A percentile compares a stretch with the other conserved stretches of the same genome.
phyloP scores from a whole-genome alignment of 257 asterid species.

The Dorcoceras hygrometricum region DNA sequence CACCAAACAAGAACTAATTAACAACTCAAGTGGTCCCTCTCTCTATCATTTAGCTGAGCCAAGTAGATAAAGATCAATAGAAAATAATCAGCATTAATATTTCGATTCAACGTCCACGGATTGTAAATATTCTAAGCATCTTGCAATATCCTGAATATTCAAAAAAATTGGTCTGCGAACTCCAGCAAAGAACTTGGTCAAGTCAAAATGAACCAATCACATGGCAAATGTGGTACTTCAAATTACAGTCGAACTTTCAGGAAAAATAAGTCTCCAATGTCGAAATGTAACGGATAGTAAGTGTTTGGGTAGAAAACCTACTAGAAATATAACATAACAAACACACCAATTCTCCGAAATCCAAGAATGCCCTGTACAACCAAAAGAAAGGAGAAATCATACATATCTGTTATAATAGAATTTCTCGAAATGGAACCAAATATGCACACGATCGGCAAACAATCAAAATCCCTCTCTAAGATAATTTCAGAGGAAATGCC shows the following conservation, averaged over 20 bases:
- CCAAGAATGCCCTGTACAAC: background rate
- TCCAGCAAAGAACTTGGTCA: background rate
- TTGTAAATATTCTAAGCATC: background rate
- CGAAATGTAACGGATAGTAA: background rate
- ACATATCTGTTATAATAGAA: background rate
- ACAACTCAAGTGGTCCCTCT: constrained; percentile 29
- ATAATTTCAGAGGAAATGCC: background rate
- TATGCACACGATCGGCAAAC: constrained; percentile 11
- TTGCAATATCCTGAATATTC: background rate
- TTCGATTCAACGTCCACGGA: background rate
- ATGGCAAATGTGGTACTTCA: background rate
- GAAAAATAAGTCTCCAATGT: too few relatives aligned
- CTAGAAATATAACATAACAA: background rate
- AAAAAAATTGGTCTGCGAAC: background rate
- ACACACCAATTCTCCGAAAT: background rate
- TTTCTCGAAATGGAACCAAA: background rate
- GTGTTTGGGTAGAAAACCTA: background rate
- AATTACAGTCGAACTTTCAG: background rate
- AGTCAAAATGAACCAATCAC: background rate
- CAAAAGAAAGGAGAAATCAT: background rate
- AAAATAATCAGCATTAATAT: background rate
- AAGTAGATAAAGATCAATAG: constrained; percentile 1
- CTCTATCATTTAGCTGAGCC: constrained; percentile 2
- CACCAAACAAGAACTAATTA: constrained; percentile 36
- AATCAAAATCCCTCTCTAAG: background rate